Base-by-base conservation (phyloP, 495 filamentous ascomycete species). In the Glarea lozoyensis region DNA sequence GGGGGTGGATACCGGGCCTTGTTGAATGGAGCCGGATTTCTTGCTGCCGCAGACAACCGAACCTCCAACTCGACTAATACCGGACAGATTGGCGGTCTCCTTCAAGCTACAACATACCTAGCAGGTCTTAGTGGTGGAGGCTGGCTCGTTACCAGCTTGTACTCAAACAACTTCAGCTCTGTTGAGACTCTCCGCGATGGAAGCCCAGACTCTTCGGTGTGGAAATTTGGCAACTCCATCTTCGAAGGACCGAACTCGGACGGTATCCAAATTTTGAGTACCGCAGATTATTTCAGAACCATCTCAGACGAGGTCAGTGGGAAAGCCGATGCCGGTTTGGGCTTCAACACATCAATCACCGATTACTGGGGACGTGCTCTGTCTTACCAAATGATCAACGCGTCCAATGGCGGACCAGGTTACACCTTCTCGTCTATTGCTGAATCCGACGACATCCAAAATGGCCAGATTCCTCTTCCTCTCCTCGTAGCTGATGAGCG, bases 361-460 rank as follows among this genome's bases (percentile, higher is more conserved):
- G 90, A 97, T 64, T 86, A 86, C 54, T 95, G 89, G 89, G 67
- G 64, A 12, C 81, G 88, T 23, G 84, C 81, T 10, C 68, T 97
- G 16, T 79, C 81, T 18, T 88, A 79, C 52, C 92, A 97, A 56
- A 73, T 97, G 42, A 73, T 95, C 56, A 82, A 90, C 58, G 84
- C 70, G 20, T 68, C 69, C 11, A 62, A 86, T 47, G 90, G 92
- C 18, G 90, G 87, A 0, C 76, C 83, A 11, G 69, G 68, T 4
- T 86, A 84, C 53, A 96, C 92, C 12, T 96, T 79, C 67, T 94
- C 88, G 16, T 93, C 87, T 25, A 90, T 97, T 54, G 82, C 82
- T 9, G 53, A 75, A 17, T 72, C 73, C 15, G 60, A 74, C 11
- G 64, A 76, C 22, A 95, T 94, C 68, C 57, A 67, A 9, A 60